phyloP scores from a whole-genome alignment of 768 basidiomycete genomes.

The Russula sp. region DNA sequence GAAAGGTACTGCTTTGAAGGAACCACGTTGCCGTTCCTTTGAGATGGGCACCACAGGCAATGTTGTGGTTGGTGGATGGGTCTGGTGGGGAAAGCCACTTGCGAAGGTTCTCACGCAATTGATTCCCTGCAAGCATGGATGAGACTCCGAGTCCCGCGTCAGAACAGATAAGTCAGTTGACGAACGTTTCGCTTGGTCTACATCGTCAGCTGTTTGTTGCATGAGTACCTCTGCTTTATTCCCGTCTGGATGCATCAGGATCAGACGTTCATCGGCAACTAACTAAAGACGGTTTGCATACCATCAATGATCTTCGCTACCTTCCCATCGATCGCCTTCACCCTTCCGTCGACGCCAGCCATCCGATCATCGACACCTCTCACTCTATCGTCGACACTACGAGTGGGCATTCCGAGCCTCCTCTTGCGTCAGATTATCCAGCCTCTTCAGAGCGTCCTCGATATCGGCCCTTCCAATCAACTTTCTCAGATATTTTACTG shows the following conservation, averaged over 20 bases:
- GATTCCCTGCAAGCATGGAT: neutral
- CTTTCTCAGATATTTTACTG: neutral
- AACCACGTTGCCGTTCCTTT: neutral
- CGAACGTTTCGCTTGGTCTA: constrained; percentile 7
- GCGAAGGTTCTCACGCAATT: neutral
- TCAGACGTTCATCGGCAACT: neutral
- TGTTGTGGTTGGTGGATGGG: neutral
- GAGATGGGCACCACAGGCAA: neutral
- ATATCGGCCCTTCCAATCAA: neutral
- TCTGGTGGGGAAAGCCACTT: constrained; percentile 1
- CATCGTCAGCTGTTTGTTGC: neutral
- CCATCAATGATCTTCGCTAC: neutral
- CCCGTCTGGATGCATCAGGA: neutral
- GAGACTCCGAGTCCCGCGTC: neutral
- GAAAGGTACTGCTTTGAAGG: neutral
- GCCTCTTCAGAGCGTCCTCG: neutral
- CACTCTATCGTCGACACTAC: neutral
- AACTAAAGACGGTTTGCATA: neutral
- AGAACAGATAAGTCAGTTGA: neutral
- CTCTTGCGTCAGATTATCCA: neutral
- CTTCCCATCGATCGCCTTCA: too few relatives aligned
- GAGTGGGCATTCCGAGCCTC: neutral
- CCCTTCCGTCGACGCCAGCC: too few relatives aligned
- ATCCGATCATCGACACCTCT: too few relatives aligned
- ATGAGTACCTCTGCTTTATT: neutral